phyloP scores from a whole-genome alignment of 805 yeast genomes.

The Pichia nanzhaoensis region DNA sequence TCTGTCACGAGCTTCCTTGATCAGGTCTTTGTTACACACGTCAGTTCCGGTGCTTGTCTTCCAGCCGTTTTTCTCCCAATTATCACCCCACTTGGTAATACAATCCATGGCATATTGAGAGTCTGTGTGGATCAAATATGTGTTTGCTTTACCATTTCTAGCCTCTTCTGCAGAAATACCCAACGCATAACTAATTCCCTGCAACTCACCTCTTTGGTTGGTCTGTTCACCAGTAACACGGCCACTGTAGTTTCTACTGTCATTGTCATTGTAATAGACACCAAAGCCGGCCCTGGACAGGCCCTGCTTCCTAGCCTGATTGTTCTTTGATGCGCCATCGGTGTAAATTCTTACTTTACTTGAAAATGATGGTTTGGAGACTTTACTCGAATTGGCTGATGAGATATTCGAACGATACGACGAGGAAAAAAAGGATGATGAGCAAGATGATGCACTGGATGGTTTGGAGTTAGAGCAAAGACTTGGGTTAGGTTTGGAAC shows the following conservation, averaged over 20 bases:
- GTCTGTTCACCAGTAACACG: constrained; percentile 54
- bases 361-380: constrained; percentile 6
- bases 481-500: not conserved
- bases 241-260: constrained; percentile 47
- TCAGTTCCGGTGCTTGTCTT: constrained; percentile 33
- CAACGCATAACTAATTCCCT: constrained; percentile 58
- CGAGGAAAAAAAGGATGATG: not conserved
- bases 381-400: not conserved
- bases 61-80: constrained; percentile 58
- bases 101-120: constrained; percentile 59
- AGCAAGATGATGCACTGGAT: not conserved
- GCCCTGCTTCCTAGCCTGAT: constrained; percentile 38
- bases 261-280: constrained; percentile 55
- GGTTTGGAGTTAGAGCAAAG: not conserved
- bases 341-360: constrained; percentile 40
- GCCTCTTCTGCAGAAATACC: constrained; percentile 32
- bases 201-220: constrained; percentile 75
- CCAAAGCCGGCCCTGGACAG: constrained; percentile 61
- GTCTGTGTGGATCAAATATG: constrained; percentile 54
- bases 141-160: constrained; percentile 13
- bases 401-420: not conserved
- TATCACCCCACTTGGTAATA: constrained; percentile 48
- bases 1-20: constrained; percentile 29
- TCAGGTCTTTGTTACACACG: constrained; percentile 49
- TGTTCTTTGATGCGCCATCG: constrained; percentile 71